phyloP scores from a whole-genome alignment of 768 basidiomycete genomes.

The Solioccasus polychromus region DNA sequence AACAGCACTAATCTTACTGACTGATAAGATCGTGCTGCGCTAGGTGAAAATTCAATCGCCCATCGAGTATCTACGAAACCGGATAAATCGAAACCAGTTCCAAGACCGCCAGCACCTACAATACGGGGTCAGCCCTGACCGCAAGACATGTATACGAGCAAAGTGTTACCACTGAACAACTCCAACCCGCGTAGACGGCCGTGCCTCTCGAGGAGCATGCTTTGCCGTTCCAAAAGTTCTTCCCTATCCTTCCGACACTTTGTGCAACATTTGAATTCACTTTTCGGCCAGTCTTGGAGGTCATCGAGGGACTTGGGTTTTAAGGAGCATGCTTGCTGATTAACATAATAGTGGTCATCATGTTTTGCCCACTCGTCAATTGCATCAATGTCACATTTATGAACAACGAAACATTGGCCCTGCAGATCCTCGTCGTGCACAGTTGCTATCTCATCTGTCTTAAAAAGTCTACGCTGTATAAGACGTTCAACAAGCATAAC shows the following conservation, averaged over 20 bases:
- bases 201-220: constrained; percentile 34
- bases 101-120: constrained; percentile 72
- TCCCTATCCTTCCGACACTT: constrained; percentile 38
- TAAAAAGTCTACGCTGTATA: constrained; percentile 39
- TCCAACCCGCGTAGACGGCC: constrained; percentile 58
- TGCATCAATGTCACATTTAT: constrained; percentile 31
- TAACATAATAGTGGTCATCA: constrained; percentile 60
- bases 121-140: background rate
- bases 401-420: constrained; percentile 52
- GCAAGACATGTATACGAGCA: background rate
- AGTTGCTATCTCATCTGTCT: constrained; percentile 28
- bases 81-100: constrained; percentile 61
- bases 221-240: constrained; percentile 26
- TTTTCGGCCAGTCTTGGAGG: constrained; percentile 24
- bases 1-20: constrained; percentile 37
- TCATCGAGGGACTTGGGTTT: constrained; percentile 20
- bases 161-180: constrained; percentile 58
- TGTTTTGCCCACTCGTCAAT: constrained; percentile 42
- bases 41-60: constrained; percentile 63
- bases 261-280: constrained; percentile 36
- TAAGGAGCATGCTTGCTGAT: constrained; percentile 28
- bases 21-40: constrained; percentile 64
- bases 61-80: constrained; percentile 62
- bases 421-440: constrained; percentile 41
- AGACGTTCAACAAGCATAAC: constrained; percentile 10